A percentile compares a stretch with the other conserved stretches of the same genome.
Conservation (phyloP, 768 basidiomycete genomes). For the Amanita rubescens region DNA sequence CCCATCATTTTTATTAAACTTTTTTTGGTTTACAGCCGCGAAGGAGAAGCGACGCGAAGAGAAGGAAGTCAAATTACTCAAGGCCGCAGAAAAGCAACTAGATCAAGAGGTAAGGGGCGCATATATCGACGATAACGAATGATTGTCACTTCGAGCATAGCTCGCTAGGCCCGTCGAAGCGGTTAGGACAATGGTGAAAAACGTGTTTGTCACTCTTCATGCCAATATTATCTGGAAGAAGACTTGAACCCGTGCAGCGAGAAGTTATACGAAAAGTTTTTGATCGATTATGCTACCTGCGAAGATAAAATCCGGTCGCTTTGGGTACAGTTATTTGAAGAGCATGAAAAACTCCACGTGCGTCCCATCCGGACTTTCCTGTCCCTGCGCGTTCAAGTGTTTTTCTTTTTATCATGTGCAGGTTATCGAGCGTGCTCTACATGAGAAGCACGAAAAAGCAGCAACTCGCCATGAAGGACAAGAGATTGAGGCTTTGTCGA, state of each 20-base stretch:
- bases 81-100: conserved; percentile 15
- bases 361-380: background rate
- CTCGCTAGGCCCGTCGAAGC: conserved; percentile 12
- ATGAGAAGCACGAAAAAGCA: background rate
- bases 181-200: conserved; percentile 5
- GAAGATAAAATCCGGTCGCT: conserved; percentile 19
- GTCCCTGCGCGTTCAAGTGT: background rate
- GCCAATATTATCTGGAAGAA: background rate
- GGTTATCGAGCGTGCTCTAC: background rate
- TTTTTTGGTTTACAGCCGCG: conserved; percentile 9
- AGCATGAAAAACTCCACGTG: conserved; percentile 18
- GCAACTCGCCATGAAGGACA: background rate
- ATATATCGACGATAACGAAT: background rate
- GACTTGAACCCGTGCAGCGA: conserved; percentile 10
- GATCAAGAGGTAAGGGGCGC: conserved; percentile 12
- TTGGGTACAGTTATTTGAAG: conserved; percentile 16
- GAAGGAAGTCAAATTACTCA: conserved; percentile 15
- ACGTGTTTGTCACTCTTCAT: conserved; percentile 9
- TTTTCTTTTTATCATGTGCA: background rate
- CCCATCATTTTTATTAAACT: background rate
- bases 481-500: background rate
- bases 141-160: background rate
- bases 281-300: conserved; percentile 17
- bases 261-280: conserved; percentile 14
- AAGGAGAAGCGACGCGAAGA: conserved; percentile 15